These are phyloP conservation scores for Volvox africanus DNA, from an alignment of 139 green algal species.

Conservation along the genomic window DNA sequence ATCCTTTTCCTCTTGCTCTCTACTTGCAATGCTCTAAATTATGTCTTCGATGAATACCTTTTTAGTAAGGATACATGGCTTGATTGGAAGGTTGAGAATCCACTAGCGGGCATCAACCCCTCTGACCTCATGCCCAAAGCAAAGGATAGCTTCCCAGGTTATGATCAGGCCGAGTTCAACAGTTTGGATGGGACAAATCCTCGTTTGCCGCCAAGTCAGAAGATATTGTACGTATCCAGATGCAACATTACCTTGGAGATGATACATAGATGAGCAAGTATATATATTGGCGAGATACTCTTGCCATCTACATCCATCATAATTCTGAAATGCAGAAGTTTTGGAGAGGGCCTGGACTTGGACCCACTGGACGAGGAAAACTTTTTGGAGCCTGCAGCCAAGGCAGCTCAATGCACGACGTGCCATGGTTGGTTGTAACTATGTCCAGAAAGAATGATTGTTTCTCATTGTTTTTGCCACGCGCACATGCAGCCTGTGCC, in stretches of 20 bases:
- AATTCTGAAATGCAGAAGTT: background rate
- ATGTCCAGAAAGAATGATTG: background rate
- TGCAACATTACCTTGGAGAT: background rate
- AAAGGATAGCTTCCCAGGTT: conserved; percentile 21
- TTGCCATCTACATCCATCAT: background rate
- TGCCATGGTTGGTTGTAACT: conserved; percentile 27
- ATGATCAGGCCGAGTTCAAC: conserved; percentile 8
- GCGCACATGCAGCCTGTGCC: too few relatives aligned
- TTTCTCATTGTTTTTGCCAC: background rate
- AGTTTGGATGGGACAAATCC: conserved; percentile 1
- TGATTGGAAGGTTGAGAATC: conserved; percentile 36
- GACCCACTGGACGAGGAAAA: conserved; percentile 32
- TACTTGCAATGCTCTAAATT: background rate
- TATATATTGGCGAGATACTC: background rate
- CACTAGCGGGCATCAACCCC: conserved; percentile 31
- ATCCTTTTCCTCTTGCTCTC: background rate
- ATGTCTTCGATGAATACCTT: conserved; percentile 43
- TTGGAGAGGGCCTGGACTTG: background rate
- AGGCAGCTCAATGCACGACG: conserved; percentile 37
- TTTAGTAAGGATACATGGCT: conserved; percentile 49
- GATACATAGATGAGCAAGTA: background rate
- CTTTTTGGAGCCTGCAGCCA: conserved; percentile 31
- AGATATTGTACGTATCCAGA: background rate
- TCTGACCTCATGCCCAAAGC: conserved; percentile 15
- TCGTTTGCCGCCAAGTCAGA: background rate